Percentiles rank a stretch among this genome's conserved stretches.
Conservation (phyloP, 306 rosid species). For the Cucurbita maxima region DNA sequence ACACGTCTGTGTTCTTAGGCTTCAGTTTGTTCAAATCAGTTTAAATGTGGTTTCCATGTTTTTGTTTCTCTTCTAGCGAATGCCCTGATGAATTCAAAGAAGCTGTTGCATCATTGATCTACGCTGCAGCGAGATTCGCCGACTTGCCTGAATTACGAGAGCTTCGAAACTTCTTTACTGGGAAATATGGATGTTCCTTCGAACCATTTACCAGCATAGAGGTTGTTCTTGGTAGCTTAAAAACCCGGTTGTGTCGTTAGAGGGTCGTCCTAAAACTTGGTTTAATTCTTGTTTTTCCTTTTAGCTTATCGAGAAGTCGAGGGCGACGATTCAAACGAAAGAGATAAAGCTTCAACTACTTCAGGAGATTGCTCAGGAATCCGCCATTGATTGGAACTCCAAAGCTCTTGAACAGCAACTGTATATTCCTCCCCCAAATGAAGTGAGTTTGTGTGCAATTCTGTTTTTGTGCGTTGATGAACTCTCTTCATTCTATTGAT, state of each 20-base stretch:
- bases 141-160: slow-evolving; percentile 70
- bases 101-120: slow-evolving; percentile 52
- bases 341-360: slow-evolving; percentile 50
- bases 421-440: slow-evolving; percentile 17
- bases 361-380: slow-evolving; percentile 53
- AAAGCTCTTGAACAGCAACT: slow-evolving; percentile 37
- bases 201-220: slow-evolving; percentile 34
- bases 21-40: not conserved
- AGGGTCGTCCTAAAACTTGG: not conserved
- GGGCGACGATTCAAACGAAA: slow-evolving; percentile 21
- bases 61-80: slow-evolving; percentile 23
- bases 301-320: slow-evolving; percentile 48
- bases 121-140: slow-evolving; percentile 57
- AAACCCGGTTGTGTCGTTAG: not conserved
- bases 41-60: not conserved
- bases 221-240: slow-evolving; percentile 20
- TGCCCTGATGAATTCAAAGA: slow-evolving; percentile 92
- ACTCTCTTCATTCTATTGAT: not conserved
- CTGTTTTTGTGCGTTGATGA: not conserved
- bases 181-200: slow-evolving; percentile 44
- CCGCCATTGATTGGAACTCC: slow-evolving; percentile 51
- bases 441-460: slow-evolving; percentile 12
- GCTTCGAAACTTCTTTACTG: slow-evolving; percentile 37
- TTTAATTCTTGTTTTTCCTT: not conserved
- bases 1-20: not conserved